Evolutionary conservation across 2,329 filamentous ascomycete genomes (phyloP), one percentile per base, ranked within the genome.

Genomic region (Reticulascus tulasneorum): DNA sequence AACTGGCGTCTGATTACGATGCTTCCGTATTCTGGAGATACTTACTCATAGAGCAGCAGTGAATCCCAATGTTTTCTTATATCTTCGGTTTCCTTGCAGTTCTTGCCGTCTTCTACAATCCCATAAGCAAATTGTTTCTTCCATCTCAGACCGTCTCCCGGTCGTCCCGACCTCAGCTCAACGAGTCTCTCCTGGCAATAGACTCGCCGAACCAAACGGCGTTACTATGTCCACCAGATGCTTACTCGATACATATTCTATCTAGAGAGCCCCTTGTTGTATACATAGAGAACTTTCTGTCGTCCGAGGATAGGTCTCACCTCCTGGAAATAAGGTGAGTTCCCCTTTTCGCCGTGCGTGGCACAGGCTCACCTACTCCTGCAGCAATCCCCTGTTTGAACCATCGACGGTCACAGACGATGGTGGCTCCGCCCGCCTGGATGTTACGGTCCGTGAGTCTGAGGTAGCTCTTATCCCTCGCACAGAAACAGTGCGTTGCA

Each of bases 41-140:
- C n/a, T n/a, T n/a, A n/a, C n/a, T n/a, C n/a, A n/a, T n/a, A n/a
- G n/a, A n/a, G n/a, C n/a, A n/a, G n/a, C n/a, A n/a, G n/a, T n/a
- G n/a, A n/a, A n/a, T n/a, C n/a, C n/a, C n/a, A n/a, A 73, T 73
- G 65, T 56, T 72, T 32, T 62, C 66, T n/a, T 71, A 69, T 44
- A 40, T 66, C 4, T 44, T 72, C 40, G 63, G 56, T 28, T 40
- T 67, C 33, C 23, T 71, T 23, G 69, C 63, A 23, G 46, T 66
- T 33, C 45, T 67, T 24, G 41, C 74, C 23, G 51, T 73, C 47
- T 58, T 69, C 42, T 61, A 61, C 38, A 66, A 67, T 42, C 71
- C 69, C 8, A 54, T 72, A 24, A 49, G 50, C 37, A 49, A 64
- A 28, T 50, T 63, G 42, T 44, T 69, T 23, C 63, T 53, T 15